phyloP scores from a whole-genome alignment of 257 asterid species.

The Capsicum pubescens region DNA sequence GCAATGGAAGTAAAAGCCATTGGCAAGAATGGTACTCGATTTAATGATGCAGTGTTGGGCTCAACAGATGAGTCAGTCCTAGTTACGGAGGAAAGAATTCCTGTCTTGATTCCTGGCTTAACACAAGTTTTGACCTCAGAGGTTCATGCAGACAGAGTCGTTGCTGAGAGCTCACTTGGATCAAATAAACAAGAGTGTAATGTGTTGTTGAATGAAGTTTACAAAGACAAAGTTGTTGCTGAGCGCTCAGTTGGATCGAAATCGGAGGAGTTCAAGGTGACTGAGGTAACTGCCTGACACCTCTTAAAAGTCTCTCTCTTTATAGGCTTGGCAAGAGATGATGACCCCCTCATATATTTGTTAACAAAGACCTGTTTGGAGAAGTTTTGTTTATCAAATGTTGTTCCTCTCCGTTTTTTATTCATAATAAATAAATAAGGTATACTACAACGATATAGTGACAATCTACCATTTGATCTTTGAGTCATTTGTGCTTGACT shows the following conservation, averaged over 20 bases:
- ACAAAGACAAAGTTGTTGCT: conserved; percentile 28
- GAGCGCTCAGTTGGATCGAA: conserved; percentile 29
- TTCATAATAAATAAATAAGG: not conserved
- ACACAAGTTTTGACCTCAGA: conserved; percentile 39
- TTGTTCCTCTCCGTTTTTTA: not conserved
- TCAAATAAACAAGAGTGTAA: conserved; percentile 36
- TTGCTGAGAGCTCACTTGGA: conserved; percentile 29
- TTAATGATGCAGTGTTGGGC: conserved; percentile 19
- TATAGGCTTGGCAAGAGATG: conserved; percentile 4
- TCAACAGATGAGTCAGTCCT: conserved; percentile 35
- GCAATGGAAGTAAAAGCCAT: conserved; percentile 14
- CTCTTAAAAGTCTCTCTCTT: not conserved
- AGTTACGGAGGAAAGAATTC: conserved; percentile 39
- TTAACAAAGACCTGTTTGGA: not conserved
- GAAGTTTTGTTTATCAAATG: not conserved
- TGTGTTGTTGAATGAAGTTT: conserved; percentile 34
- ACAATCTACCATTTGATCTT: not conserved
- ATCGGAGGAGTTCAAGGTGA: conserved; percentile 38
- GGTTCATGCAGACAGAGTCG: conserved; percentile 31
- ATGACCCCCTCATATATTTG: not conserved
- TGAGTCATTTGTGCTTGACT: not conserved
- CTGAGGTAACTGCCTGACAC: conserved; percentile 57
- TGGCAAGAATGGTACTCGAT: conserved; percentile 18
- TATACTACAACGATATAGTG: not conserved
- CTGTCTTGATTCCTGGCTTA: conserved; percentile 71